Evolutionary conservation across 1,284 basidiomycete species (phyloP).

Genomic region (Rhizoctonia solani): DNA sequence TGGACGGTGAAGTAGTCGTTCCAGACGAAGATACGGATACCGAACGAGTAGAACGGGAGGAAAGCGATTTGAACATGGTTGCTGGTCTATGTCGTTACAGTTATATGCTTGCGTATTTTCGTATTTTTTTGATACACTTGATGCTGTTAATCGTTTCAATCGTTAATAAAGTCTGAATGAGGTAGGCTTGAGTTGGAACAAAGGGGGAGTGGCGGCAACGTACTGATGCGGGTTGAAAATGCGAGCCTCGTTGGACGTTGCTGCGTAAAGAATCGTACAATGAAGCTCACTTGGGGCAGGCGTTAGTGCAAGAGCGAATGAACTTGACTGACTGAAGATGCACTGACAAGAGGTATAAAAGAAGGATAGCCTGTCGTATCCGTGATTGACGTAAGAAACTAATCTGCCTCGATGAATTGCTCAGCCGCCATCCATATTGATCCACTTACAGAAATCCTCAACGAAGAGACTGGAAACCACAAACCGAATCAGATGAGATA

Average conservation of each 20-base stretch:
- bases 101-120: constrained; percentile 29
- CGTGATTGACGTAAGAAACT: constrained; percentile 34
- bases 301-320: background rate
- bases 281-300: too few species aligned
- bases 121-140: constrained; percentile 23
- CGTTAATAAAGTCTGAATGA: constrained; percentile 16
- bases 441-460: constrained; percentile 4
- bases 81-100: constrained; percentile 35
- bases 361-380: constrained; percentile 13
- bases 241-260: constrained; percentile 30
- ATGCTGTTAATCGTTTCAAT: constrained; percentile 30
- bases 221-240: constrained; percentile 25
- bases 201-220: constrained; percentile 12
- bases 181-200: constrained; percentile 9
- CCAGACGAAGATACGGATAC: constrained; percentile 5
- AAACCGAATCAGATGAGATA: constrained; percentile 19
- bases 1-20: background rate
- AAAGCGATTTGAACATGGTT: constrained; percentile 34
- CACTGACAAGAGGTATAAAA: constrained; percentile 7
- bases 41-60: constrained; percentile 28
- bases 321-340: background rate
- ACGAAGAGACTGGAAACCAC: constrained; percentile 16
- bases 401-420: background rate
- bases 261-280: constrained; percentile 33
- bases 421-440: too few species aligned